Evolutionary conservation across 805 yeast species (phyloP).

Genomic region (Nakazawaea laoshanensis): DNA sequence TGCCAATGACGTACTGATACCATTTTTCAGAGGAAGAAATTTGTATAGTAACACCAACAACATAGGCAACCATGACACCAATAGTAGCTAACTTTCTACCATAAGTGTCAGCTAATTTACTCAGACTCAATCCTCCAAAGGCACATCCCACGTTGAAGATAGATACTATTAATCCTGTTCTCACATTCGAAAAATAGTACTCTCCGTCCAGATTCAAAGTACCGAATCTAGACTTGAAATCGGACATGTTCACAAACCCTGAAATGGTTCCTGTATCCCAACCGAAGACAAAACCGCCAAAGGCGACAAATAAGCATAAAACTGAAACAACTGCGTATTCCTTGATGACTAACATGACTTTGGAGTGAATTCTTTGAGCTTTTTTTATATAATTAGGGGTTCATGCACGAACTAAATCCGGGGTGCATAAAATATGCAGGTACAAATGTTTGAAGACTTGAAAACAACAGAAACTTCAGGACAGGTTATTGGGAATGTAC

Average conservation of each 20-base stretch:
- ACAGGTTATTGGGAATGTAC: no score
- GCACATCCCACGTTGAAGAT: constrained; percentile 69
- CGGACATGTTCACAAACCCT: constrained; percentile 60
- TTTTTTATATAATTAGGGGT: no score
- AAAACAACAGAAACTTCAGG: no score
- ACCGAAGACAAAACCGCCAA: constrained; percentile 73
- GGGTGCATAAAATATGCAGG: no score
- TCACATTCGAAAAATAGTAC: constrained; percentile 36
- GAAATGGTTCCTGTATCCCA: constrained; percentile 76
- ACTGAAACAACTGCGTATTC: constrained; percentile 18
- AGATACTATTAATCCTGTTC: constrained; percentile 58
- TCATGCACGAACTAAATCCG: no score
- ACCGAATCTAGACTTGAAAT: constrained; percentile 48
- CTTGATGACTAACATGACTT: no score
- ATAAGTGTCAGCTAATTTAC: constrained; percentile 46
- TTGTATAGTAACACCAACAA: constrained; percentile 54
- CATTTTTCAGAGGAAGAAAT: constrained; percentile 44
- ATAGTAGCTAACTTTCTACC: constrained; percentile 56
- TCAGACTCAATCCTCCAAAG: constrained; percentile 56
- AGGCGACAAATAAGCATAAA: constrained; percentile 52
- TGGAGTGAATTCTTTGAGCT: no score
- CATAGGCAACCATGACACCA: constrained; percentile 45
- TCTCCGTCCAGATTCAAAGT: constrained; percentile 28
- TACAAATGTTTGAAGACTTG: no score
- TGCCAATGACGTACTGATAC: constrained; percentile 59